These are phyloP conservation scores for Globisporangium cylindrosporum DNA, from an alignment of 352 stramenopile species.

Conservation along the genomic window DNA sequence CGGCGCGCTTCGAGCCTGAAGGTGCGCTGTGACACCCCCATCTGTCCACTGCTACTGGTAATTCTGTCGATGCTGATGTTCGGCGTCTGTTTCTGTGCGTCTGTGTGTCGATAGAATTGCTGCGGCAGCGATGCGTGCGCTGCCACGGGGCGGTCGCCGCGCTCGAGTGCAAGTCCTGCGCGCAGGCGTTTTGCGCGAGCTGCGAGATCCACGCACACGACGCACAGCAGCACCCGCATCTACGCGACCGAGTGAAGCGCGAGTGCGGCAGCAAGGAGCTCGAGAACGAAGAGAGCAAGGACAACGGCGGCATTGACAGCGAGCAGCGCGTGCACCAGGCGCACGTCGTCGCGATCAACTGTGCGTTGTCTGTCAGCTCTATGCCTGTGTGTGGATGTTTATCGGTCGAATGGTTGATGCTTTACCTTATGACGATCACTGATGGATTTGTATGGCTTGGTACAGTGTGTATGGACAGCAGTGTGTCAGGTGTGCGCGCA, in stretches of 20 bases:
- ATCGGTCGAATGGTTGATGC: neutral
- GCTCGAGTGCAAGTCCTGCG: slow-evolving; percentile 43
- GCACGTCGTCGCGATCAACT: slow-evolving; percentile 42
- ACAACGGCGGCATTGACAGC: slow-evolving; percentile 2
- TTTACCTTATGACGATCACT: too few relatives aligned
- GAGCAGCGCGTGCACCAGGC: slow-evolving; percentile 36
- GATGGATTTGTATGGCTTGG: neutral
- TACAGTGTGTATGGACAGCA: slow-evolving; percentile 13
- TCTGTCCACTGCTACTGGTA: neutral
- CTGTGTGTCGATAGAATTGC: slow-evolving; percentile 32
- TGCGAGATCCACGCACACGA: slow-evolving; percentile 52
- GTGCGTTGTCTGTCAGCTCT: slow-evolving; percentile 18
- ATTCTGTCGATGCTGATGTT: neutral
- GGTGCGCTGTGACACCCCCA: slow-evolving; percentile 21
- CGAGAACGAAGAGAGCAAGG: slow-evolving; percentile 43
- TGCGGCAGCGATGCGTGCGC: slow-evolving; percentile 35
- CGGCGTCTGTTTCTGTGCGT: neutral
- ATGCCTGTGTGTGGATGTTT: neutral
- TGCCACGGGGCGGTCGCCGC: slow-evolving; percentile 37
- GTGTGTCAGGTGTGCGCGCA: slow-evolving; percentile 52
- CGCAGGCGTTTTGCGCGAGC: slow-evolving; percentile 36
- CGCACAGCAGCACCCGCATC: slow-evolving; percentile 17
- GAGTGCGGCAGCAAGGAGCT: slow-evolving; percentile 10
- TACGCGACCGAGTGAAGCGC: neutral
- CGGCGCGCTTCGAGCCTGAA: slow-evolving; percentile 26